Conservation (phyloP, 2,329 filamentous ascomycete species). For the Colletotrichum somersetense region DNA sequence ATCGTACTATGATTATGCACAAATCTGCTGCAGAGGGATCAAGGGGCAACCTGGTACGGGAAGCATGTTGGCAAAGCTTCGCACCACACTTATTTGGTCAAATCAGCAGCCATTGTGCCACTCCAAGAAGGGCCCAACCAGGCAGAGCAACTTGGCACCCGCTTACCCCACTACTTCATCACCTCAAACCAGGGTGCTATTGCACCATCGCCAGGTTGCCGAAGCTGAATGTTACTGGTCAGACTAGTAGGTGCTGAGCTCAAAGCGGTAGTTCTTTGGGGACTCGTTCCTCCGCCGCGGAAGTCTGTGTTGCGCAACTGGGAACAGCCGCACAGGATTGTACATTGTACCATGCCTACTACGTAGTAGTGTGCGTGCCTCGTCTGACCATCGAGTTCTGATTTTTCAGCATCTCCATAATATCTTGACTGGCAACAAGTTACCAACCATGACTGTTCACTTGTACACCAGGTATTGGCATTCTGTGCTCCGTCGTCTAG, state of each 20-base stretch:
- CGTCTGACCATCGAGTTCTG: slow-evolving; percentile 28
- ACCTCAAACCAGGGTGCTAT: slow-evolving; percentile 41
- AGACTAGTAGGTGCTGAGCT: background rate
- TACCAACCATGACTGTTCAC: slow-evolving; percentile 37
- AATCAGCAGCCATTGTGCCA: background rate
- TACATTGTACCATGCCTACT: background rate
- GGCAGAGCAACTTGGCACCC: slow-evolving; percentile 34
- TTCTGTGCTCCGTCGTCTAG: slow-evolving; percentile 2
- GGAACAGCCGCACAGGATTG: background rate
- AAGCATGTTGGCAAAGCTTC: slow-evolving; percentile 22
- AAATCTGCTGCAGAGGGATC: slow-evolving; percentile 5
- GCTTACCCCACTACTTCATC: slow-evolving; percentile 30
- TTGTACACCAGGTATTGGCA: slow-evolving; percentile 20
- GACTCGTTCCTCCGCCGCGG: slow-evolving; percentile 22
- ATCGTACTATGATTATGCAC: background rate
- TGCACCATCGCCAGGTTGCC: slow-evolving; percentile 42
- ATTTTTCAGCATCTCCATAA: slow-evolving; percentile 39
- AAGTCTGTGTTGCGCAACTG: slow-evolving; percentile 26
- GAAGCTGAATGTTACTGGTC: slow-evolving; percentile 40
- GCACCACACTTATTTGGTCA: slow-evolving; percentile 12
- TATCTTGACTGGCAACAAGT: slow-evolving; percentile 28
- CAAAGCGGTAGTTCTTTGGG: slow-evolving; percentile 35
- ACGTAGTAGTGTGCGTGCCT: background rate
- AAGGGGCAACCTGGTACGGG: slow-evolving; percentile 20
- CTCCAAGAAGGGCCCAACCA: slow-evolving; percentile 28